phyloP scores from a whole-genome alignment of 2,329 filamentous ascomycete species.

The Shiraia bambusicola region DNA sequence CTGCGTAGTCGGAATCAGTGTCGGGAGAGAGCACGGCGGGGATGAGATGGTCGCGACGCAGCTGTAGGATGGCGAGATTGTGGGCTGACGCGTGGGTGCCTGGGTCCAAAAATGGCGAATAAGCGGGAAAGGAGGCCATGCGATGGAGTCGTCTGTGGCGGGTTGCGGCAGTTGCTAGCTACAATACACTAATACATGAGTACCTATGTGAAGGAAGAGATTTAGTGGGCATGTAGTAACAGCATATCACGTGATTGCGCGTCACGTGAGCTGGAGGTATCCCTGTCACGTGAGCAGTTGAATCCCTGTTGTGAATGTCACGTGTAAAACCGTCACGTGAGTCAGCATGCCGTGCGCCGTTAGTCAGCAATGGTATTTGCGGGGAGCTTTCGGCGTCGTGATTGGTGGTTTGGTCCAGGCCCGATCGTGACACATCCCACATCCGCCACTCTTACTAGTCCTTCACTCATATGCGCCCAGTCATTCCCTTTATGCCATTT shows the following conservation, averaged over 20 bases:
- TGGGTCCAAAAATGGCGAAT: constrained; percentile 78
- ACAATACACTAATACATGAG: no score
- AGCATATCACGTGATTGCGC: no score
- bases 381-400: constrained; percentile 25
- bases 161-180: no score
- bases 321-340: no score
- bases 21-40: constrained; percentile 62
- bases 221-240: no score
- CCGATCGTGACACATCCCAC: constrained; percentile 24
- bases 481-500: constrained; percentile 37
- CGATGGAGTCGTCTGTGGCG: constrained; percentile 3
- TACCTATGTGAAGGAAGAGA: no score
- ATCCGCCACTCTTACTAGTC: constrained; percentile 14
- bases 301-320: no score
- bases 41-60: constrained; percentile 82
- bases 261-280: no score
- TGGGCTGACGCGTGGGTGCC: constrained; percentile 62
- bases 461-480: constrained; percentile 8
- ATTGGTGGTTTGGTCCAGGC: constrained; percentile 35
- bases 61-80: constrained; percentile 77
- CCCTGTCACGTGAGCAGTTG: no score
- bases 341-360: no score
- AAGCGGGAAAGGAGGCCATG: neutral
- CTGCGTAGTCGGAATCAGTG: constrained; percentile 46
- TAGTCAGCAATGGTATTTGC: constrained; percentile 22